These are phyloP conservation scores for Acaromyces ingoldii DNA, from an alignment of 1,284 basidiomycete species.

Conservation along the genomic window DNA sequence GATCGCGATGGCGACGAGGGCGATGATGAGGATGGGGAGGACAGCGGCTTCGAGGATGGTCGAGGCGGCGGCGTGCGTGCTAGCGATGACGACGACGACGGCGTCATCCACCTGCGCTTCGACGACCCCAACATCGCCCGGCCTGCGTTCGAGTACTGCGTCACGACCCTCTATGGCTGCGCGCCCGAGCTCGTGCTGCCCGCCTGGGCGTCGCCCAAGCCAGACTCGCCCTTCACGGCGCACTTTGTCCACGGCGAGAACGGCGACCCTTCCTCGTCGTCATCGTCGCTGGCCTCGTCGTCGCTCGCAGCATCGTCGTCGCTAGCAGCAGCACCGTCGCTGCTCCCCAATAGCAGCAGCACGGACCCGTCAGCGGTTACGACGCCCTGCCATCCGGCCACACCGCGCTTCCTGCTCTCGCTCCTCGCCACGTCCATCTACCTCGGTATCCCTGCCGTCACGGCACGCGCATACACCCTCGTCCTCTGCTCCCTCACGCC, in stretches of 20 bases:
- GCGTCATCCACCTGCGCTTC: constrained; percentile 27
- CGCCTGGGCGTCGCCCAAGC: constrained; percentile 28
- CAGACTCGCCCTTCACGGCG: constrained; percentile 19
- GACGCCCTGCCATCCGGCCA: constrained; percentile 62
- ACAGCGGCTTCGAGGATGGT: not conserved
- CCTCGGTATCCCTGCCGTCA: constrained; percentile 72
- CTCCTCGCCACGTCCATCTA: constrained; percentile 80
- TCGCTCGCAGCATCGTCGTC: constrained; percentile 64
- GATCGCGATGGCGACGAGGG: not conserved
- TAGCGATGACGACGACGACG: constrained; percentile 5
- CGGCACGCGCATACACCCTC: constrained; percentile 67
- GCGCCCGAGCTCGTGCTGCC: constrained; percentile 37
- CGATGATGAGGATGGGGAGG: not conserved
- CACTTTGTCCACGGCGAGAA: constrained; percentile 2
- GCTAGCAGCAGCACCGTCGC: too few species aligned
- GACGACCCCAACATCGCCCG: constrained; percentile 44
- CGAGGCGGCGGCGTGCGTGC: not conserved
- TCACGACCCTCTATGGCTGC: constrained; percentile 40
- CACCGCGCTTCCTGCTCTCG: constrained; percentile 76
- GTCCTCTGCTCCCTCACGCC: constrained; percentile 75
- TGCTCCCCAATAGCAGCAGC: not conserved
- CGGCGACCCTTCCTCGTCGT: constrained; percentile 4
- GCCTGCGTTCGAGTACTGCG: constrained; percentile 42
- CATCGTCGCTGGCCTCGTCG: constrained; percentile 2
- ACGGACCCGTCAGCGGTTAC: not conserved